Evolutionary conservation across 2,329 filamentous ascomycete genomes (phyloP), one percentile per base, ranked within the genome.

Genomic region (Nemania sp.): DNA sequence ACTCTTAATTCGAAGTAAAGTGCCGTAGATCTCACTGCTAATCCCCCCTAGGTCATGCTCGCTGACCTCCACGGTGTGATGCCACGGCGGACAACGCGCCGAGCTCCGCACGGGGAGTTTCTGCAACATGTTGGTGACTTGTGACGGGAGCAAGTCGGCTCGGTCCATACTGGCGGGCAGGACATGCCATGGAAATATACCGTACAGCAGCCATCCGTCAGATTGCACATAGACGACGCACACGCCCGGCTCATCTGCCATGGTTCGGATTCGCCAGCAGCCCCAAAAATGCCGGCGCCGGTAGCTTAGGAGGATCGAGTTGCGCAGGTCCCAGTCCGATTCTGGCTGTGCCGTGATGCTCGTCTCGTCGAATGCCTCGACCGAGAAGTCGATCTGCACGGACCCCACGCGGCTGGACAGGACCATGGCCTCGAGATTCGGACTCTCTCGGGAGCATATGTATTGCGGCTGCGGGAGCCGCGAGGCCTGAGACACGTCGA

Each of bases 251-350:
- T 64, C 60, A n/a, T 53, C 52, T 4, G 58, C 52, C 43, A 56
- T 54, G 0, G 58, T 42, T 35, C 60, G 49, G 11, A 67, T 60
- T n/a, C 60, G 66, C 68, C 65, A 69, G 51, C 63, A 65, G 1
- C 68, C 68, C 68, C 68, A 70, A 47, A 68, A 68, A 10, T 68
- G 64, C 1, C 59, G 67, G 1, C 68, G 67, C 15, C 64, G 65
- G 32, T 67, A 68, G 18, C 63, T 67, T n/a, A 70, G 62, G 3
- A 70, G 63, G 39, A 69, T 62, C 1, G 67, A 68, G 51, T 70
- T 70, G 34, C 66, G 59, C 25, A 67, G 32, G 49, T 70, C 68
- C 68, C 68, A 70, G 35, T 70, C 65, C 1, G 63, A 55, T 45
- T 65, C 64, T 1, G 68, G 68, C 20, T 61, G 60, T 1, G 63